Evolutionary conservation across 2,329 filamentous ascomycete species (phyloP), one percentile per base, ranked within the genome.

Genomic region (Periconia digitata): DNA sequence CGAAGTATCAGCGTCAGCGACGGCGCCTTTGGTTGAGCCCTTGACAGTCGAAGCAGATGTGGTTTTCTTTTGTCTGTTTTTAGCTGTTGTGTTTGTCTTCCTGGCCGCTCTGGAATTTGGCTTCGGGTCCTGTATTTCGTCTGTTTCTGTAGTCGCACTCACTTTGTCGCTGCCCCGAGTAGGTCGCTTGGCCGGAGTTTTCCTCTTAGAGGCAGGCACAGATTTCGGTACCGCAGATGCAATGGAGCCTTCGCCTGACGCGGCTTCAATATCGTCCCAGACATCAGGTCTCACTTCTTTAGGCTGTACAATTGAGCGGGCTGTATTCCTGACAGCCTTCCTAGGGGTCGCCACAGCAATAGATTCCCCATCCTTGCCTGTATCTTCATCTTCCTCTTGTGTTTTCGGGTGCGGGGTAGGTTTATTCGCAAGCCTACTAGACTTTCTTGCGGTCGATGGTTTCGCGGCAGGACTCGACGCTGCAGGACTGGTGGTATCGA

Each of bases 191-290:
- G 52, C 51, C 40, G 49, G 46, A 3, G 54, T 23, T 43, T 38
- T 39, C 32, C 43, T 47, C 23, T 37, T 43, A 8, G 43, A 15
- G 13, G 38, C 22, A 24, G 21, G 15, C 3, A 16, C 8, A 10
- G 20, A n/a, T n/a, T 23, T 40, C 8, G 21, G 8, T 5, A 29
- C 16, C 20, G 18, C 10, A 20, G 10, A 20, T 16, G 24, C 43
- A 21, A 41, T 12, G 15, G 38, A 43, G 62, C 54, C 22, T 8
- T 67, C 67, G 35, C 69, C 54, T 45, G 73, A 55, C 7, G 72
- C 74, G 23, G 73, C 72, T 39, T 75, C 74, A 29, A 76, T 71
- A 44, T 76, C 73, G 47, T 75, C 73, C 51, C 74, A 75, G 13
- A 74, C 53, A 42, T 73, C 72, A 23, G 64, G 56, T 6, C 67